Percentiles rank a stretch among this genome's conserved stretches.
These are phyloP conservation scores for Fagopyrum esculentum DNA, from an alignment of 148 eudicot species.

Conservation along the genomic window DNA sequence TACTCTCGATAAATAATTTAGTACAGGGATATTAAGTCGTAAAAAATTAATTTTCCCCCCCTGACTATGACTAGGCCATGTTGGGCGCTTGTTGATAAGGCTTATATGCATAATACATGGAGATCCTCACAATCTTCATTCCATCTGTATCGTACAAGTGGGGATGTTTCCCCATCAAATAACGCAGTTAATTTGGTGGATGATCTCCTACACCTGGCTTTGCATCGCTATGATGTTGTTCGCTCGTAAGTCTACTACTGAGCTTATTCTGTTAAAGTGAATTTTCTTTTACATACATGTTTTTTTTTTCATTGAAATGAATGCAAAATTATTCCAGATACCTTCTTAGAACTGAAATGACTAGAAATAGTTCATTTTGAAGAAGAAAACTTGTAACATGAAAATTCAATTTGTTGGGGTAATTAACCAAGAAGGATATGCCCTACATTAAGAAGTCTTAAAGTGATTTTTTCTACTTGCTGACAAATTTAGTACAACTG, in stretches of 20 bases:
- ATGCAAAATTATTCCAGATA: not conserved
- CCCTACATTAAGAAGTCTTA: not conserved
- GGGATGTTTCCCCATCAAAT: constrained; percentile 58
- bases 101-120: constrained; percentile 93
- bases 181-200: constrained; percentile 57
- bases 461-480: not conserved
- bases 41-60: not conserved
- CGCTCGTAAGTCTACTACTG: constrained; percentile 57
- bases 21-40: not conserved
- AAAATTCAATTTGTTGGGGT: not conserved
- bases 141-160: constrained; percentile 73
- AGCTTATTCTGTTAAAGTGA: not conserved
- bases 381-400: not conserved
- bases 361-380: not conserved
- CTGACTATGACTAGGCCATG: constrained; percentile 53
- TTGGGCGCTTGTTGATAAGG: constrained; percentile 93
- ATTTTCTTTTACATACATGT: not conserved
- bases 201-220: constrained; percentile 71
- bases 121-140: constrained; percentile 90
- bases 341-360: not conserved
- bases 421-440: not conserved
- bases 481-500: not conserved
- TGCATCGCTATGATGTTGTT: constrained; percentile 94
- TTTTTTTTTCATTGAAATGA: constrained; percentile 2
- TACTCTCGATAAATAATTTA: not conserved